Base-by-base conservation (phyloP, 192 early-diverging fungal genomes). In the Rhizophagus sp. region DNA sequence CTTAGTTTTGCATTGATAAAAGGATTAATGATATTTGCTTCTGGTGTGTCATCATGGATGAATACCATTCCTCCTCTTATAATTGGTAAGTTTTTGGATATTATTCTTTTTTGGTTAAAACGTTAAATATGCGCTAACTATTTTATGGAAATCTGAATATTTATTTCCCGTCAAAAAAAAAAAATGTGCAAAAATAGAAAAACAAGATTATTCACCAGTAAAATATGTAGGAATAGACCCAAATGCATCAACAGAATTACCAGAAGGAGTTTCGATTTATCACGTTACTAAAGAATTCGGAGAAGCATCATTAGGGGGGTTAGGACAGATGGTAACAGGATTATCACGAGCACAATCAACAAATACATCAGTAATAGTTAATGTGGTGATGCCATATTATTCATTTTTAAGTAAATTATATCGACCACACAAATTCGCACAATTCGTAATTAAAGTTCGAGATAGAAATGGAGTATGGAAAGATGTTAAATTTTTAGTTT, bases 251-350 rank as follows among this genome's bases (percentile, higher is more conserved):
- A 36, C 73, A 11, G 61, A 67, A 52, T 10, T 80, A 80, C 49
- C 75, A 74, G 22, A 78, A 82, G 75, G 81, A 73, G 44, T 86
- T 83, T 17, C 81, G 82, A 33, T 90, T 13, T 90, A 88, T 47
- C 89, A 90, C 73, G 79, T 90, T 62, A 88, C 88, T n/a, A 90
- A 87, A 73, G 89, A 90, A 66, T 90, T 88, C 77, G 88, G 88
- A 13, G 81, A 83, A 0, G 88, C 89, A 4, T 81, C 88, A 8
- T 88, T 88, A 88, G 86, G 88, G 66, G 89, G 85, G 2, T 81
- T 90, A 67, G 89, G 89, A 12, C 85, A 85, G 81, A 83, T 90
- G 3, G 81, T 88, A 50, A 90, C 89, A 3, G 85, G 86, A 5
- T 75, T 90, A 2, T 79, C 89, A 5, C 39, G 79, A 22, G 88